Evolutionary conservation across 768 basidiomycete genomes (phyloP), one percentile per base, ranked within the genome.

Genomic region (Russula dissimulans): DNA sequence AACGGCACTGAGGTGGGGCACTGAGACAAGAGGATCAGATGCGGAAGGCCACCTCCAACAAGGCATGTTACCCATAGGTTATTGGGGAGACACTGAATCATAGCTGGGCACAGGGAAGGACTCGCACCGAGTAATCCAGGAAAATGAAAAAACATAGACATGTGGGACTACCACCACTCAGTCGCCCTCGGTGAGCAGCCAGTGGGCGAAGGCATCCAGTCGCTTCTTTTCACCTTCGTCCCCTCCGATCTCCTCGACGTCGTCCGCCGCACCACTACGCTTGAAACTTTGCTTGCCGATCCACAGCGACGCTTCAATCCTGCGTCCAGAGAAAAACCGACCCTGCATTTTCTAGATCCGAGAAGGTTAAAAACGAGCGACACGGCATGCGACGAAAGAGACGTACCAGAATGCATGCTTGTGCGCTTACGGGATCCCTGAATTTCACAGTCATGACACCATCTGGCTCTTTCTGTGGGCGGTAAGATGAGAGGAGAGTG

Each of bases 391-490:
- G 5, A 51, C 15, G 31, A 61, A 65, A 41, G 53, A 48, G 32
- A 77, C 87, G 65, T 65, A 90, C 93, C 62, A 92, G 60, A 18
- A 99, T 76, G 67, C 95, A 99, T 4, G 93, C 95, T 71, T 95
- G 87, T 5, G 97, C 97, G 59, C 91, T 84, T n/a, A 95, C 66
- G 14, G 90, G 81, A 68, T 97, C 95, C 59, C 85, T 85, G 77
- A 97, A 99, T 67, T 97, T 97, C 63, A 98, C 86, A 0, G 94
- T 95, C 84, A 98, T 97, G 63, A 98, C 74, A 4, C 97, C 95
- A 41, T 95, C 92, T 38, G 83, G 74, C 71, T 99, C 97, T 78
- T 87, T 84, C 94, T 99, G 73, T 44, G 60, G 38, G 45, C 1
- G 14, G 34, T 17, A 10, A 58, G 41, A 31, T 47, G 32, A 46